These are phyloP conservation scores for Alternaria brassicae DNA, from an alignment of 2,329 filamentous ascomycete species.

Conservation along the genomic window DNA sequence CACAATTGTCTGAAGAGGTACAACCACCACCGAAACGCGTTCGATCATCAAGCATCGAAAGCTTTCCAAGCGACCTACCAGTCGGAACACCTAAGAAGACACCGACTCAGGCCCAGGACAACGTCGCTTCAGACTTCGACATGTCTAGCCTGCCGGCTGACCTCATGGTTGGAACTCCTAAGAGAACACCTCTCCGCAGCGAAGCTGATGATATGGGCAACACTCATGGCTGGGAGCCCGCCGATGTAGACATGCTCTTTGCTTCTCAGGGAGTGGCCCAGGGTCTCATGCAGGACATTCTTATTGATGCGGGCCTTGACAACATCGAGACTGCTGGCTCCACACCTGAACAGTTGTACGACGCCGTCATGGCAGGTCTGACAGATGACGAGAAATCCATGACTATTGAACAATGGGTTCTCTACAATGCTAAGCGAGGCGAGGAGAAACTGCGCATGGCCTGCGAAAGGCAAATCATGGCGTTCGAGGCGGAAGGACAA, in stretches of 20 bases:
- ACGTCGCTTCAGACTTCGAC: slow-evolving; percentile 14
- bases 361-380: slow-evolving; percentile 65
- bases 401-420: slow-evolving; percentile 94
- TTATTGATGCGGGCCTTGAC: slow-evolving; percentile 43
- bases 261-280: slow-evolving; percentile 33
- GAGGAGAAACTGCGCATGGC: slow-evolving; percentile 80
- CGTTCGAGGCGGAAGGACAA: slow-evolving; percentile 83
- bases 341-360: slow-evolving; percentile 53
- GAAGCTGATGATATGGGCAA: slow-evolving; percentile 21
- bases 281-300: slow-evolving; percentile 35
- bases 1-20: neutral
- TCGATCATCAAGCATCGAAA: slow-evolving; percentile 32
- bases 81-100: slow-evolving; percentile 34
- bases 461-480: slow-evolving; percentile 81
- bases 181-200: slow-evolving; percentile 26
- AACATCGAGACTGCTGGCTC: slow-evolving; percentile 30
- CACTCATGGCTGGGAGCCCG: slow-evolving; percentile 68
- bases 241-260: slow-evolving; percentile 79
- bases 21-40: slow-evolving; percentile 22
- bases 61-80: slow-evolving; percentile 27
- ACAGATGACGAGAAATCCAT: slow-evolving; percentile 82
- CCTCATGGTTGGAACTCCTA: slow-evolving; percentile 48
- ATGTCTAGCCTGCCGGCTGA: slow-evolving; percentile 29
- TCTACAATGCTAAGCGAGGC: slow-evolving; percentile 77
- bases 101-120: slow-evolving; percentile 20